Evolutionary conservation across 192 early-diverging fungal species (phyloP).

Genomic region (Gaertneriomyces semiglobifer): DNA sequence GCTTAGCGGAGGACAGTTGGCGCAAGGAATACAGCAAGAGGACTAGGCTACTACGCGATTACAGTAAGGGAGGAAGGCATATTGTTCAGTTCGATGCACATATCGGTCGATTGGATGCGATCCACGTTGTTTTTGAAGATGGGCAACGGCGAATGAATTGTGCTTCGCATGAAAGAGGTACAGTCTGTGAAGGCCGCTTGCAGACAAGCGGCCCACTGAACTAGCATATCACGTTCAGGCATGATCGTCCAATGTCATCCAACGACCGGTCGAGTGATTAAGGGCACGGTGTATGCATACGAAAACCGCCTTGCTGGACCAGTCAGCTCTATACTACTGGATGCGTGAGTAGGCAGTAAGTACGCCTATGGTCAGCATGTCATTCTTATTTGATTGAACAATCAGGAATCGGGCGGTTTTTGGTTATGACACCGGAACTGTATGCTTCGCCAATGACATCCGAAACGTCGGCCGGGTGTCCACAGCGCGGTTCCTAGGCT

Average conservation of each 20-base stretch:
- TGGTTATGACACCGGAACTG: conserved; percentile 53
- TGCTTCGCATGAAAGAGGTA: conserved; percentile 52
- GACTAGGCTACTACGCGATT: conserved; percentile 22
- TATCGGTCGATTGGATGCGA: conserved; percentile 49
- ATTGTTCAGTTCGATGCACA: conserved; percentile 55
- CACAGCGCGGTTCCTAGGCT: conserved; percentile 37
- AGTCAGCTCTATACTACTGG: conserved; percentile 51
- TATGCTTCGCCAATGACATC: conserved; percentile 37
- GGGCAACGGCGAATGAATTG: conserved; percentile 43
- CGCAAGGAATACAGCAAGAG: conserved; percentile 35
- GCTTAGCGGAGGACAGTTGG: conserved; percentile 38
- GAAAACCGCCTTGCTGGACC: conserved; percentile 34
- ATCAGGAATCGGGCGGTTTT: conserved; percentile 55
- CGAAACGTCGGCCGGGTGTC: too few species aligned
- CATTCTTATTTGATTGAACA: not conserved
- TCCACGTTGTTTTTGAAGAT: conserved; percentile 49
- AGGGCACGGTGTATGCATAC: conserved; percentile 48
- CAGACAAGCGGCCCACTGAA: not conserved
- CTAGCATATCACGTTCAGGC: conserved; percentile 33
- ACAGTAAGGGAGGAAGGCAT: conserved; percentile 32
- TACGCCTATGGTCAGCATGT: too few species aligned
- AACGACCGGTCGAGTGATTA: conserved; percentile 57
- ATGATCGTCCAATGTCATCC: conserved; percentile 57
- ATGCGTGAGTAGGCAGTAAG: conserved; percentile 40
- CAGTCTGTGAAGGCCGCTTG: not conserved